Base-by-base conservation (phyloP, 768 basidiomycete genomes). In the Amanita rimosa region DNA sequence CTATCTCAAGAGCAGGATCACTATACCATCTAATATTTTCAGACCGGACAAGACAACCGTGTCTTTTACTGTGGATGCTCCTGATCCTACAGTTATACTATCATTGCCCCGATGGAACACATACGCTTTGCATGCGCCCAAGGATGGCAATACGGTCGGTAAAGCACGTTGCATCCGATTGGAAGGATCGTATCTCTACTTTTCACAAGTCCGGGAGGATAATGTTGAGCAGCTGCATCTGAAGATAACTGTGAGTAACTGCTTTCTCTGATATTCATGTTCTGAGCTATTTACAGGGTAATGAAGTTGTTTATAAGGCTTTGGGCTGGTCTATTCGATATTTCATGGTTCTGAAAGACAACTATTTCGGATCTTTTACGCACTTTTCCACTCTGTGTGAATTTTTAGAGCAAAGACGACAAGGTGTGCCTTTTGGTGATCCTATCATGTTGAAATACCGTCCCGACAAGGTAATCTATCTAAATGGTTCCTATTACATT, bases 361-460 rank as follows among this genome's bases (percentile, higher is more conserved):
- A 97, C 64, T 98, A 98, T 64, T 80, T 97, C 44, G 95, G 95
- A 9, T 74, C 79, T 4, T 98, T 96, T 64, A 96, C 92, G 1
- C 87, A 95, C 55, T 97, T 94, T 57, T 82, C 83, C 2, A 96
- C 90, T 0, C 70, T 91, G 36, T 76, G 74, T 17, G 95, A 98
- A 67, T 95, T 91, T 60, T 67, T 91, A 40, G 76, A 83, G 46
- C 85, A 81, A 57, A 74, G 79, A 36, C 71, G 67, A 38, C 69
- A 67, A 44, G 74, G 75, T 1, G 54, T 75, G 1, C 75, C 78
- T 9, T 69, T 82, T 11, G 94, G 93, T 4, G 94, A 97, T 64
- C 90, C 89, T 0, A 71, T 95, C 1, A 67, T 75, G 46, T 68
- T 76, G 50, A 92, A 89, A 58, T 90, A 93, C 64, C 75, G 92